Evolutionary conservation across 2,329 filamentous ascomycete genomes (phyloP).

Genomic region (Colletotrichum godetiae): DNA sequence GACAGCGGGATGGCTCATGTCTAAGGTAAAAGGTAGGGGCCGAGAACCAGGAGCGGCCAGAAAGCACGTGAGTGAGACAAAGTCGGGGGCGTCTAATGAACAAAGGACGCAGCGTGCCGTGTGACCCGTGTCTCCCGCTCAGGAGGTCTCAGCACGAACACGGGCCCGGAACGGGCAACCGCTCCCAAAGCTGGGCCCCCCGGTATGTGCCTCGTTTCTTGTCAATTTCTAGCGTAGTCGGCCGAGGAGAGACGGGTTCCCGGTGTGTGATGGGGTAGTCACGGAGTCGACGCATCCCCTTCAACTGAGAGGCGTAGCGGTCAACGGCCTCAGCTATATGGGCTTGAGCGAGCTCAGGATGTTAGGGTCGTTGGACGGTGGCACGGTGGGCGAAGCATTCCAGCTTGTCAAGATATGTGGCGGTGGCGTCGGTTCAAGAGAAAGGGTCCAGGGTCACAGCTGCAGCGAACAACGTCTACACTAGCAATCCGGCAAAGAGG

Average conservation of each 20-base stretch:
- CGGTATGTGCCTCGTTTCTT: not conserved
- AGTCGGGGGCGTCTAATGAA: not conserved
- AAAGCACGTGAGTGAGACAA: constrained; percentile 4
- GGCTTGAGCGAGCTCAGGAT: not conserved
- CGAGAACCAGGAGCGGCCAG: not conserved
- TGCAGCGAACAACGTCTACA: not conserved
- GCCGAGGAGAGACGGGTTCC: not conserved
- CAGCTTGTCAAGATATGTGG: not conserved
- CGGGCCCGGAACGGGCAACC: not conserved
- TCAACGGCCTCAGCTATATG: not conserved
- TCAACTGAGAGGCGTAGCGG: not conserved
- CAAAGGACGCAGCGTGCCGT: not conserved
- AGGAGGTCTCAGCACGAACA: not conserved
- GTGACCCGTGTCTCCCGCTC: not conserved
- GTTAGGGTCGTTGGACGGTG: too few species aligned
- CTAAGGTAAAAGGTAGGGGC: too few species aligned
- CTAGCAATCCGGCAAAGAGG: not conserved
- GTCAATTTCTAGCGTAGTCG: not conserved
- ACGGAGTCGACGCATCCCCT: not conserved
- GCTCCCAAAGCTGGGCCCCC: not conserved
- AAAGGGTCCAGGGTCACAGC: not conserved
- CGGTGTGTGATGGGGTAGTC: not conserved
- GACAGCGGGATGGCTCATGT: not conserved
- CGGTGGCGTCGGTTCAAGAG: not conserved
- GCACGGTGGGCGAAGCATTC: not conserved